Conservation (phyloP, 495 filamentous ascomycete species). For the Penicillium cataractarum region DNA sequence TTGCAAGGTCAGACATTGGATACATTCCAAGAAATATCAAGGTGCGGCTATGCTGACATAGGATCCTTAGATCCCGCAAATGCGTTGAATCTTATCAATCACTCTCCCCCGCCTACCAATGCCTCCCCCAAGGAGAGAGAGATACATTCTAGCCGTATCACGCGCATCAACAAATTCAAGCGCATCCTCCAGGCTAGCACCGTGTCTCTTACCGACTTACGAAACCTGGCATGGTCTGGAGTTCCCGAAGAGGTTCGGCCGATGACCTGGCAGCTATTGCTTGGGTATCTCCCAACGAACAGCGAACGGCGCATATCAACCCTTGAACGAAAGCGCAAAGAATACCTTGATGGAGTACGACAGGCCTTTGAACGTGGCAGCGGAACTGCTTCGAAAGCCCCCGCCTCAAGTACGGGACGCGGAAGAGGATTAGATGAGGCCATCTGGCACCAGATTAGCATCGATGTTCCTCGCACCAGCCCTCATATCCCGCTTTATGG, state of each 20-base stretch:
- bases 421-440: conserved; percentile 86
- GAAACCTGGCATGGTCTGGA: conserved; percentile 88
- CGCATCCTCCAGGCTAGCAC: conserved; percentile 87
- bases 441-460: conserved; percentile 98
- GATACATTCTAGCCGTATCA: conserved; percentile 82
- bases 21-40: neutral
- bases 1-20: conserved; percentile 61
- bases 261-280: conserved; percentile 96
- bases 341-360: conserved; percentile 93
- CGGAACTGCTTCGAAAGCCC: conserved; percentile 36
- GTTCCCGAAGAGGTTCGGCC: conserved; percentile 93
- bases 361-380: conserved; percentile 87
- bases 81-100: conserved; percentile 89
- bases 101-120: conserved; percentile 73
- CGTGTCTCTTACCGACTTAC: conserved; percentile 80
- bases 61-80: conserved; percentile 79
- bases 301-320: conserved; percentile 89
- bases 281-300: conserved; percentile 94
- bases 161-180: conserved; percentile 98
- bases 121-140: conserved; percentile 85
- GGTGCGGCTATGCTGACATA: conserved; percentile 12
- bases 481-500: conserved; percentile 92
- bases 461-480: conserved; percentile 96
- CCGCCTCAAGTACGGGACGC: conserved; percentile 47
- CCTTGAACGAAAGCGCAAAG: conserved; percentile 92